phyloP scores from a whole-genome alignment of 768 basidiomycete genomes.

The Suillus paluster region DNA sequence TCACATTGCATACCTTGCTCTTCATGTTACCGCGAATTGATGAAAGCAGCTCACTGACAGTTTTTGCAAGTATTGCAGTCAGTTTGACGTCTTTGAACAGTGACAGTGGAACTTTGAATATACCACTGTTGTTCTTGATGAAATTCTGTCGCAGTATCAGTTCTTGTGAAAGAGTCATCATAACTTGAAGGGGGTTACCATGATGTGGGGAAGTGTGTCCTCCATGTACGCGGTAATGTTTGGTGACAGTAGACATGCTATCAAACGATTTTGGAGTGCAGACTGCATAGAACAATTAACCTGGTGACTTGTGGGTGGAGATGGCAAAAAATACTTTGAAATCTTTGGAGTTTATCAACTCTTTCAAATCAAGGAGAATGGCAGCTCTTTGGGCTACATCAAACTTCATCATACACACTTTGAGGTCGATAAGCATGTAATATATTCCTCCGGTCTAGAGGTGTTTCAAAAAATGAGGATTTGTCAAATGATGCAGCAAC shows the following conservation, averaged over 20 bases:
- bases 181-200: not conserved
- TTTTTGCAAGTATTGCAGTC: not conserved
- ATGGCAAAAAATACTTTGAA: not conserved
- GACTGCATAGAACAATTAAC: conserved; percentile 2
- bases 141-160: conserved; percentile 4
- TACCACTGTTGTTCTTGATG: not conserved
- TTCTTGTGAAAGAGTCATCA: not conserved
- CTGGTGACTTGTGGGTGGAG: not conserved
- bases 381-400: not conserved
- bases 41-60: conserved; percentile 1
- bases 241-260: conserved; percentile 10
- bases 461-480: not conserved
- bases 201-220: conserved; percentile 4
- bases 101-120: conserved; percentile 9
- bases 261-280: not conserved
- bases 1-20: not conserved
- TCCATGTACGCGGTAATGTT: conserved; percentile 8
- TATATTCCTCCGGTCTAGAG: not conserved
- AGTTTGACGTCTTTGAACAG: conserved; percentile 5
- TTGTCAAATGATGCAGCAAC: not conserved
- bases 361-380: not conserved
- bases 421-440: not conserved
- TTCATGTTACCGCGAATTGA: conserved; percentile 4
- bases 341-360: not conserved
- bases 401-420: not conserved